phyloP scores from a whole-genome alignment of 768 basidiomycete genomes.

The Kondoa malvinella region DNA sequence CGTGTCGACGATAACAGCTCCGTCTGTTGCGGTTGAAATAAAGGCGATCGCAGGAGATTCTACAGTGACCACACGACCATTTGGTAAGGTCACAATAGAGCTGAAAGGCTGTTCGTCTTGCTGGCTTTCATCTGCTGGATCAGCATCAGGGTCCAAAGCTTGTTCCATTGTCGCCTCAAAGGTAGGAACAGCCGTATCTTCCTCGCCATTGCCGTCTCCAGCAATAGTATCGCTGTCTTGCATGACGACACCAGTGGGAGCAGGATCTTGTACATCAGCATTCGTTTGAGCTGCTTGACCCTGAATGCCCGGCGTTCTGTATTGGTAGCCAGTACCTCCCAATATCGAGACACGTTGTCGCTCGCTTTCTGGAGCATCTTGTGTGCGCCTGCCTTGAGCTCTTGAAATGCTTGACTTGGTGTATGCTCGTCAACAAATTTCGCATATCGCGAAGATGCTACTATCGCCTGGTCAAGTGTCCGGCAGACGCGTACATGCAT shows the following conservation, averaged over 20 bases:
- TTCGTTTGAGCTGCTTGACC: too few relatives aligned
- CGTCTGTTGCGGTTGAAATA: neutral
- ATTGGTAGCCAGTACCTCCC: neutral
- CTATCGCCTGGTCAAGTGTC: too few relatives aligned
- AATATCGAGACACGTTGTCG: neutral
- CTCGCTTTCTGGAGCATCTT: neutral
- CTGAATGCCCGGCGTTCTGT: too few relatives aligned
- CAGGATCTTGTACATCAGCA: neutral
- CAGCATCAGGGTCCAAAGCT: neutral
- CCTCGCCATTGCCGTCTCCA: too few relatives aligned
- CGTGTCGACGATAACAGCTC: neutral
- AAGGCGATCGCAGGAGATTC: neutral
- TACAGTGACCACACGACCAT: neutral
- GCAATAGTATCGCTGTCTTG: neutral
- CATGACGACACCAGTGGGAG: neutral
- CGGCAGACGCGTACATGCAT: too few relatives aligned
- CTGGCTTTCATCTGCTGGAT: neutral
- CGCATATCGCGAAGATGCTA: too few relatives aligned
- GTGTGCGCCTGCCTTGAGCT: too few relatives aligned
- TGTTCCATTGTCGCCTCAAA: neutral
- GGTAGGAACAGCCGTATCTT: too few relatives aligned
- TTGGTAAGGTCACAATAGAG: neutral
- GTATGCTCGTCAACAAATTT: too few relatives aligned
- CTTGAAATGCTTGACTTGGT: too few relatives aligned
- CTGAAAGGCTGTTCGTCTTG: too few relatives aligned